These are phyloP conservation scores for Vanrija humicola DNA, from an alignment of 1,284 basidiomycete species.

Conservation along the genomic window DNA sequence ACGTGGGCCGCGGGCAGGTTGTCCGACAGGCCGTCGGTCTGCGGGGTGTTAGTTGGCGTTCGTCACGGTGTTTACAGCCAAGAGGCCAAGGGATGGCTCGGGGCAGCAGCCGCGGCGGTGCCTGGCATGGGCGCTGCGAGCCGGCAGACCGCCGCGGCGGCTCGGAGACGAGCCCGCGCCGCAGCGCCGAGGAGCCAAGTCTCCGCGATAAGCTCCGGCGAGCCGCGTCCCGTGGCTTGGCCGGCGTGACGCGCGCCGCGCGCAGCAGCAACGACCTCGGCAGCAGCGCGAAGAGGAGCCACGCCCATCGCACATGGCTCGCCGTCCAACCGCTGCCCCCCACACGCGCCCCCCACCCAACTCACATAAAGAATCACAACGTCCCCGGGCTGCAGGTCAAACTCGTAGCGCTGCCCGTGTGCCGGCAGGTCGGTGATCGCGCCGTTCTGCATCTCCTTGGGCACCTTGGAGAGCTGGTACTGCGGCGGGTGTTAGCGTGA, in stretches of 20 bases:
- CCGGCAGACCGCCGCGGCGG: too few relatives aligned
- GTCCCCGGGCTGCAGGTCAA: constrained; percentile 44
- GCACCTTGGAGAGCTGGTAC: constrained; percentile 40
- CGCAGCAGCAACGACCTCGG: too few relatives aligned
- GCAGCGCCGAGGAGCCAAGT: too few relatives aligned
- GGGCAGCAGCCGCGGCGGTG: too few relatives aligned
- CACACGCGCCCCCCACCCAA: background rate
- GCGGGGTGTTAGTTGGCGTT: constrained; percentile 5
- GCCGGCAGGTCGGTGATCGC: constrained; percentile 31
- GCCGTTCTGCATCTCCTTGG: constrained; percentile 20
- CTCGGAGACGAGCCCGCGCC: too few relatives aligned
- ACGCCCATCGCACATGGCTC: too few relatives aligned
- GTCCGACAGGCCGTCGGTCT: constrained; percentile 57
- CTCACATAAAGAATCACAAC: constrained; percentile 46
- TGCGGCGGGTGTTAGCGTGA: constrained; percentile 14
- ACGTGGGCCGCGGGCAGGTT: constrained; percentile 52
- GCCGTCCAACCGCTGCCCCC: too few relatives aligned
- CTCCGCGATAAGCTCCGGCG: too few relatives aligned
- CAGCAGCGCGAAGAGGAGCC: too few relatives aligned
- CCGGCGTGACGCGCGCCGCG: too few relatives aligned
- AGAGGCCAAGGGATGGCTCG: background rate
- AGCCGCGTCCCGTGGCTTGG: too few relatives aligned
- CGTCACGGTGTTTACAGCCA: background rate
- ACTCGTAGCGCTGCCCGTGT: constrained; percentile 35
- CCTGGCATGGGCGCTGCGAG: too few relatives aligned